phyloP scores from a whole-genome alignment of 75 land plant genomes.

The Selaginella tamariscina region DNA sequence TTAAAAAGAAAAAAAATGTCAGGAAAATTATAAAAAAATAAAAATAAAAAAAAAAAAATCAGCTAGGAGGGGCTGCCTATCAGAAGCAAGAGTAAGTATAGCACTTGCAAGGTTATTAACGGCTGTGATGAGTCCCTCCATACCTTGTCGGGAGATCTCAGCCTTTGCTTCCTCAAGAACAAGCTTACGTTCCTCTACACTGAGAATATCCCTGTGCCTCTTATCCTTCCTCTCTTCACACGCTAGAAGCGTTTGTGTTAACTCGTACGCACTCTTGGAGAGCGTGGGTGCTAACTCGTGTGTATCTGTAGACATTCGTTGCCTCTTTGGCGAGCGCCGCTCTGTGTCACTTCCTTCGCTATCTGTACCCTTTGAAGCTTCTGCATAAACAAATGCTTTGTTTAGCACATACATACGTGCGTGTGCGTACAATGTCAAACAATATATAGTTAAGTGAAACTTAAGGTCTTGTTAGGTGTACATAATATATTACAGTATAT shows the following conservation, averaged over 20 bases:
- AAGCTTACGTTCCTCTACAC: conserved; percentile 35
- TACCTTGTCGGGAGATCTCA: conserved; percentile 33
- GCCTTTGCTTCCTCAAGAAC: conserved; percentile 33
- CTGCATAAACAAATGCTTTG: conserved; percentile 15
- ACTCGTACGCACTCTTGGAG: conserved; percentile 32
- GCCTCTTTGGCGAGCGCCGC: conserved; percentile 27
- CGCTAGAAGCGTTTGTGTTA: conserved; percentile 38
- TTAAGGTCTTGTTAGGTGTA: no score
- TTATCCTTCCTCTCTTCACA: conserved; percentile 44
- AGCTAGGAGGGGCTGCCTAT: conserved; percentile 2
- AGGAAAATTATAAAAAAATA: neutral
- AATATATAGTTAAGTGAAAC: no score
- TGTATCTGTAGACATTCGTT: neutral
- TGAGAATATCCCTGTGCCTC: conserved; percentile 38
- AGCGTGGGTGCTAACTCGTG: conserved; percentile 32
- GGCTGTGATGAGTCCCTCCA: conserved; percentile 38
- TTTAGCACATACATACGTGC: no score
- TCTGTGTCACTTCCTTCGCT: conserved; percentile 44
- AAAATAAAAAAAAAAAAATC: neutral
- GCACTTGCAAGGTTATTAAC: conserved; percentile 49
- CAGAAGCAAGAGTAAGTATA: conserved; percentile 31
- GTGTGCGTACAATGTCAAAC: no score
- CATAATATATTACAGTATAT: no score
- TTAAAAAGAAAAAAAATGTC: neutral
- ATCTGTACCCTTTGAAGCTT: conserved; percentile 35